A percentile compares a stretch with the other conserved stretches of the same genome.
These are phyloP conservation scores for Apium graveolens DNA, from an alignment of 129 eudicot species.

Conservation along the genomic window DNA sequence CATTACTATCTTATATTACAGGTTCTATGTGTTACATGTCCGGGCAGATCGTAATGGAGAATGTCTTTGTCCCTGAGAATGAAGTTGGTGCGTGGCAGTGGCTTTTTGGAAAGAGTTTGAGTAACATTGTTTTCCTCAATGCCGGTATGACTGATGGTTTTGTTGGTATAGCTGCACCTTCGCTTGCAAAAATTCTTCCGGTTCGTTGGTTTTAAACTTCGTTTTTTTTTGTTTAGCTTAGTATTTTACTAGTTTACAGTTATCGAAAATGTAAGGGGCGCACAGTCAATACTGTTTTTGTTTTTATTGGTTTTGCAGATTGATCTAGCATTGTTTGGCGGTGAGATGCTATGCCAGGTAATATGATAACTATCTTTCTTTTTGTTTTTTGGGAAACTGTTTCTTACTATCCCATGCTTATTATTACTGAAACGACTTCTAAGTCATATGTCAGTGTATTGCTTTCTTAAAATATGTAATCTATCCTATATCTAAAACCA, in stretches of 20 bases:
- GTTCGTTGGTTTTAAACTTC: conserved; percentile 32
- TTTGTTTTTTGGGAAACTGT: background rate
- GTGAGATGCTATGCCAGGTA: conserved; percentile 93
- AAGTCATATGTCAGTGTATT: background rate
- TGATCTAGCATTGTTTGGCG: conserved; percentile 83
- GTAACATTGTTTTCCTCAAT: conserved; percentile 65
- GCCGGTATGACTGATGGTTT: conserved; percentile 78
- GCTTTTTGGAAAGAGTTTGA: conserved; percentile 82
- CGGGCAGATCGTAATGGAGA: conserved; percentile 81
- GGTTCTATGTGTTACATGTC: conserved; percentile 99
- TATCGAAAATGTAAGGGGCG: background rate
- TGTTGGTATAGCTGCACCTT: conserved; percentile 97
- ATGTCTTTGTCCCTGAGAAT: conserved; percentile 70
- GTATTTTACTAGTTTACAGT: background rate
- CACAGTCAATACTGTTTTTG: background rate
- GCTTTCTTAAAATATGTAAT: background rate
- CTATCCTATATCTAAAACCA: background rate
- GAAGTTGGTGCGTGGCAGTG: conserved; percentile 99
- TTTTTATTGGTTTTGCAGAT: conserved; percentile 41
- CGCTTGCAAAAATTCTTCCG: conserved; percentile 90
- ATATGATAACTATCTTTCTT: background rate
- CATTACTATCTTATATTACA: conserved; percentile 25
- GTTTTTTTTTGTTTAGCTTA: background rate
- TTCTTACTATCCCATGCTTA: background rate
- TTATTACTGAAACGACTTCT: background rate